Evolutionary conservation across 2,329 filamentous ascomycete genomes (phyloP).

Genomic region (Xylaria sp.): DNA sequence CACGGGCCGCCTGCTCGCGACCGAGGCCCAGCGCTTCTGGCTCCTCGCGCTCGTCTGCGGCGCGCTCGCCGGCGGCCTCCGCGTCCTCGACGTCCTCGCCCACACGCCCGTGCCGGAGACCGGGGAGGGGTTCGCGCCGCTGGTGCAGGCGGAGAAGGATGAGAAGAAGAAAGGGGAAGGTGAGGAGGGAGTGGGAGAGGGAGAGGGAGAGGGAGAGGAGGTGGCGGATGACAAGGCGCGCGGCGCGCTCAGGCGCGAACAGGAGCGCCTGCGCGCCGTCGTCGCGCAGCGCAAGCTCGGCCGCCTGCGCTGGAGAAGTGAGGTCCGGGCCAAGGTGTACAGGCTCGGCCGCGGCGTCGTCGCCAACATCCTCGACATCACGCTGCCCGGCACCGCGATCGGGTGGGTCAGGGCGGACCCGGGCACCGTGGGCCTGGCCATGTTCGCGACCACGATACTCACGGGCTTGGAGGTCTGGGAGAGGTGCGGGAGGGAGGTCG

Average conservation of each 20-base stretch:
- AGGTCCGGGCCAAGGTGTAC: conserved; percentile 35
- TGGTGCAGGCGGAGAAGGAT: conserved; percentile 9
- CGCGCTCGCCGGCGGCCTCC: conserved; percentile 46
- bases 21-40: conserved; percentile 72
- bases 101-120: conserved; percentile 40
- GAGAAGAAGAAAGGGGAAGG: conserved; percentile 1
- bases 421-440: conserved; percentile 58
- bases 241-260: conserved; percentile 36
- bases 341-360: conserved; percentile 52
- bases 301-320: conserved; percentile 35
- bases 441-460: conserved; percentile 64
- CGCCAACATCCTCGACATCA: conserved; percentile 62
- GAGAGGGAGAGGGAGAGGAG: conserved; percentile 18
- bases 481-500: conserved; percentile 42
- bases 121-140: conserved; percentile 30
- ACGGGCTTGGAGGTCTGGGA: conserved; percentile 66
- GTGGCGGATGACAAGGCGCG: conserved; percentile 1
- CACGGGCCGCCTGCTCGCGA: conserved; percentile 49
- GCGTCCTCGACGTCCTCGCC: conserved; percentile 43
- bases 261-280: conserved; percentile 40
- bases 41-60: conserved; percentile 62
- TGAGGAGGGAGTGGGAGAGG: conserved; percentile 21
- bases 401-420: conserved; percentile 61
- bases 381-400: conserved; percentile 61
- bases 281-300: conserved; percentile 40